Evolutionary conservation across 371 early-diverging fungal species (phyloP).

Genomic region (Paraphysoderma sedebokerense): DNA sequence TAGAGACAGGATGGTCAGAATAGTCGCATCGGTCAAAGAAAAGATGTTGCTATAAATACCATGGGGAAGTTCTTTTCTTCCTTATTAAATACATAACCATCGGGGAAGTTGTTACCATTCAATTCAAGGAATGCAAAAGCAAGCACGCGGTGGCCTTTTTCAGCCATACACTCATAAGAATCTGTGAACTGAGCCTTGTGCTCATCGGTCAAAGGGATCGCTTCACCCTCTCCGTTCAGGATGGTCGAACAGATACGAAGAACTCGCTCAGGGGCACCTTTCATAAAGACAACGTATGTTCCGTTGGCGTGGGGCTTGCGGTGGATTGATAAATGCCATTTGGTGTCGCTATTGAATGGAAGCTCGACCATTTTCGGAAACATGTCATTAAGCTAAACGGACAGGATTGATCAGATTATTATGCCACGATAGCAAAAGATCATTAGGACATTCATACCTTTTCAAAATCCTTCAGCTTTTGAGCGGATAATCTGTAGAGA

Average conservation of each 20-base stretch:
- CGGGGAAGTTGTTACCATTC: constrained; percentile 43
- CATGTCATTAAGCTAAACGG: constrained; percentile 17
- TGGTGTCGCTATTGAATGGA: constrained; percentile 89
- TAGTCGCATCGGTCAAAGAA: not conserved
- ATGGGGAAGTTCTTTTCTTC: constrained; percentile 55
- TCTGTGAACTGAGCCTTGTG: constrained; percentile 42
- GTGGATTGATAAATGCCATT: constrained; percentile 84
- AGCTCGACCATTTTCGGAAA: constrained; percentile 84
- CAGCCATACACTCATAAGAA: constrained; percentile 67
- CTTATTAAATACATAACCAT: constrained; percentile 46
- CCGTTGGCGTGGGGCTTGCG: constrained; percentile 45
- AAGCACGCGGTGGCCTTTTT: constrained; percentile 83
- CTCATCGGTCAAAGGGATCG: constrained; percentile 33
- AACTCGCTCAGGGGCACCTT: constrained; percentile 90
- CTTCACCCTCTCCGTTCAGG: constrained; percentile 20
- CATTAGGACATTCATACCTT: not conserved
- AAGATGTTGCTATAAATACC: no score
- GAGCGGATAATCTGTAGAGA: constrained; percentile 56
- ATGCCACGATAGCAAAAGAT: not conserved
- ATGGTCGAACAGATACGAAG: constrained; percentile 53
- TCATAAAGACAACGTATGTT: constrained; percentile 52
- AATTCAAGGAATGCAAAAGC: constrained; percentile 70
- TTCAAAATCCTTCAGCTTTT: constrained; percentile 44
- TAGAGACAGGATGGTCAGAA: not conserved
- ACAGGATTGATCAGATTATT: no score